Conservation (phyloP, 2,329 filamentous ascomycete genomes). For the Karstenula rhodostoma region DNA sequence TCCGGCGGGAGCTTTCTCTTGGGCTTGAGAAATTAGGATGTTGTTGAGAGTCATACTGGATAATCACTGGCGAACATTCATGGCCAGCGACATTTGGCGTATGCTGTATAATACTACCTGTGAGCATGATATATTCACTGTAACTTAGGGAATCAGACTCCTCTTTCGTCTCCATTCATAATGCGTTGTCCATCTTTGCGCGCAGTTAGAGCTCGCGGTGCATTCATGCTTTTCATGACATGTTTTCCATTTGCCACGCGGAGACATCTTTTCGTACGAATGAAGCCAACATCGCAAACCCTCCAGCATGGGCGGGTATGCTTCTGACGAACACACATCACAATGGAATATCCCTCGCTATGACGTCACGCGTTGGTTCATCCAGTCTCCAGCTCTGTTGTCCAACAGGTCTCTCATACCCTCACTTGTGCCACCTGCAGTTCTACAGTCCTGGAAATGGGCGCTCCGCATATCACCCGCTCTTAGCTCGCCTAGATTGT, state of each 20-base stretch:
- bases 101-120: slow-evolving; percentile 44
- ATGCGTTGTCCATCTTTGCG: too few relatives aligned
- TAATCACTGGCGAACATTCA: slow-evolving; percentile 27
- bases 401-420: background rate
- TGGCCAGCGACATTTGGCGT: slow-evolving; percentile 31
- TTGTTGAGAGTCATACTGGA: slow-evolving; percentile 2
- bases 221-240: background rate
- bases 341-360: background rate
- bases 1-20: slow-evolving; percentile 71
- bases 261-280: too few relatives aligned
- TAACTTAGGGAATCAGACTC: slow-evolving; percentile 47
- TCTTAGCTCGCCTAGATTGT: background rate
- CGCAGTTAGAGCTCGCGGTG: too few relatives aligned
- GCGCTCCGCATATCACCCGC: background rate
- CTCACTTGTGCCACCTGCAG: background rate
- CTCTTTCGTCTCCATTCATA: slow-evolving; percentile 31
- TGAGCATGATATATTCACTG: slow-evolving; percentile 34
- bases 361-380: slow-evolving; percentile 8
- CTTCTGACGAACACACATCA: background rate
- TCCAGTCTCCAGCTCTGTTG: background rate
- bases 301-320: background rate
- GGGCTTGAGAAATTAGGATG: slow-evolving; percentile 63
- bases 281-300: background rate
- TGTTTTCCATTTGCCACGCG: too few relatives aligned
- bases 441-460: background rate